A percentile compares a stretch with the other conserved stretches of the same genome.
These are phyloP conservation scores for Neurospora sp. DNA, from an alignment of 495 filamentous ascomycete genomes.

Conservation along the genomic window DNA sequence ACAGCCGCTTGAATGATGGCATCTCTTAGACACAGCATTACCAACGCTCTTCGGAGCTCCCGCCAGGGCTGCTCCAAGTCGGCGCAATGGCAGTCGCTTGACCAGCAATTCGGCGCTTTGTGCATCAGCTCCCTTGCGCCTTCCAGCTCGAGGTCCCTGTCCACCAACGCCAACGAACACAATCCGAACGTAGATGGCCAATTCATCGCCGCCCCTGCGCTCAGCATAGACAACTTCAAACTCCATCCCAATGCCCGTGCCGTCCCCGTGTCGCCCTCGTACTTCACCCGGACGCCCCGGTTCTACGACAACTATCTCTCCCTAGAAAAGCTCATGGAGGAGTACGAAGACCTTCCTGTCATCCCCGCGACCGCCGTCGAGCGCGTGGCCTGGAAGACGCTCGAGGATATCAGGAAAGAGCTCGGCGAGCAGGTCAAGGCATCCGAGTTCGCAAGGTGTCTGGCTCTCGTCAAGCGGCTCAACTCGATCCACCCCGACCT, in stretches of 20 bases:
- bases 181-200: constrained; percentile 22
- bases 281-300: constrained; percentile 76
- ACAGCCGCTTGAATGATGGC: constrained; percentile 20
- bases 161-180: constrained; percentile 7
- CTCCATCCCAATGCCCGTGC: constrained; percentile 48
- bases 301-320: constrained; percentile 80
- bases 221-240: background rate
- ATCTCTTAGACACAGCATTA: constrained; percentile 16
- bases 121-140: constrained; percentile 5
- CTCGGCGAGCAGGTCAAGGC: constrained; percentile 69
- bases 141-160: constrained; percentile 11
- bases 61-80: constrained; percentile 2
- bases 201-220: constrained; percentile 5
- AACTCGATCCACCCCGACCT: constrained; percentile 78
- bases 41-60: constrained; percentile 15
- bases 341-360: constrained; percentile 61
- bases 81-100: constrained; percentile 16
- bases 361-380: constrained; percentile 55
- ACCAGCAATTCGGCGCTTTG: constrained; percentile 19
- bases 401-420: constrained; percentile 61
- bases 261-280: constrained; percentile 76
- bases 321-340: constrained; percentile 58
- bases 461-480: constrained; percentile 66
- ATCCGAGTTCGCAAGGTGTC: constrained; percentile 65
- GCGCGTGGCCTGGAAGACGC: constrained; percentile 73